A percentile compares a stretch with the other conserved stretches of the same genome.
These are phyloP conservation scores for Singerocomus inundabilis DNA, from an alignment of 1,284 basidiomycete genomes.

Conservation along the genomic window DNA sequence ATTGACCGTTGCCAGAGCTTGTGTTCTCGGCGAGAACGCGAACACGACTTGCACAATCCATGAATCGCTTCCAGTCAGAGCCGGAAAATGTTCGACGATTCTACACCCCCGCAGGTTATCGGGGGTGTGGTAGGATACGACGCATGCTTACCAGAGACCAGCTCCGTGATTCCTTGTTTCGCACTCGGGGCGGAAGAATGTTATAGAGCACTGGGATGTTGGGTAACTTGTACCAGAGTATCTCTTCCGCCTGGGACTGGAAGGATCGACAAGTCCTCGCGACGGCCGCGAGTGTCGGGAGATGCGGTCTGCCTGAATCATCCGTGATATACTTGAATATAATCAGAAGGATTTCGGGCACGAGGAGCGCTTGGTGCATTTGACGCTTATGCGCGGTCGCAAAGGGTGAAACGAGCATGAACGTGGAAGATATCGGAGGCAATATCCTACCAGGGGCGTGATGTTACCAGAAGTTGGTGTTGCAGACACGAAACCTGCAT, in stretches of 20 bases:
- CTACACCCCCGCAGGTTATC: conserved; percentile 5
- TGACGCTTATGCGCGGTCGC: neutral
- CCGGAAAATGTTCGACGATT: conserved; percentile 19
- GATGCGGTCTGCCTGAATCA: conserved; percentile 13
- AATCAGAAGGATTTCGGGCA: conserved; percentile 25
- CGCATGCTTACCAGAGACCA: conserved; percentile 23
- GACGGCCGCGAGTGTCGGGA: conserved; percentile 18
- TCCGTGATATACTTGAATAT: conserved; percentile 23
- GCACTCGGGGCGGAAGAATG: conserved; percentile 20
- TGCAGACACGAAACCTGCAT: conserved; percentile 1
- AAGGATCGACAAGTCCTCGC: conserved; percentile 27
- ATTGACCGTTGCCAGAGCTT: neutral
- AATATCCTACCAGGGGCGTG: too few species aligned
- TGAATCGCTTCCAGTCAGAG: conserved; percentile 18
- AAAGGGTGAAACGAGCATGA: conserved; percentile 10
- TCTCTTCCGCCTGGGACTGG: conserved; percentile 14
- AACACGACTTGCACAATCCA: conserved; percentile 18
- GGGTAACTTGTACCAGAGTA: conserved; percentile 20
- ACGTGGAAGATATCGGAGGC: too few species aligned
- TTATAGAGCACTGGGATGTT: conserved; percentile 15
- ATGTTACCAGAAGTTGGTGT: too few species aligned
- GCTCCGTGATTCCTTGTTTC: conserved; percentile 9
- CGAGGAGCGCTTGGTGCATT: conserved; percentile 17
- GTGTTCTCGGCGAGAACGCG: conserved; percentile 14
- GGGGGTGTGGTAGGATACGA: neutral